These are phyloP conservation scores for Ophidiomyces ophidiicola DNA, from an alignment of 2,329 filamentous ascomycete species.

Conservation along the genomic window DNA sequence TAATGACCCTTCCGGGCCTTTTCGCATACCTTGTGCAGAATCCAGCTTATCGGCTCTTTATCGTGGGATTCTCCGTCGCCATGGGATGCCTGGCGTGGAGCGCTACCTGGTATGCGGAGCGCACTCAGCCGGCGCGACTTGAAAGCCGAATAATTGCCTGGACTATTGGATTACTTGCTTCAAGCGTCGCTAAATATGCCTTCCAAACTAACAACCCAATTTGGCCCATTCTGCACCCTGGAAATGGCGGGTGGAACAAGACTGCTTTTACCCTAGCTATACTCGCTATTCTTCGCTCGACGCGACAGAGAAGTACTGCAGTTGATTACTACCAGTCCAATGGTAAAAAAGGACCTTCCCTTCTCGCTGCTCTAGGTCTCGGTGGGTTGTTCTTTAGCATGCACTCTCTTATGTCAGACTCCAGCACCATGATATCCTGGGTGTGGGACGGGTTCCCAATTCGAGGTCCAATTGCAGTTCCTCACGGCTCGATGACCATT, in stretches of 20 bases:
- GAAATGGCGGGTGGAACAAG: slow-evolving; percentile 87
- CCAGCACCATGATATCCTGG: slow-evolving; percentile 98
- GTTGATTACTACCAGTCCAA: slow-evolving; percentile 40
- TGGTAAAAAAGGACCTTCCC: slow-evolving; percentile 52
- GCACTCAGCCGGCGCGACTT: slow-evolving; percentile 58
- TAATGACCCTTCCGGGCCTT: slow-evolving; percentile 67
- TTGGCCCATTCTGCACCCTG: slow-evolving; percentile 84
- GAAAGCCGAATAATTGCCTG: slow-evolving; percentile 74
- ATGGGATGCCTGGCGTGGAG: slow-evolving; percentile 76
- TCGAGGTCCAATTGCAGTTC: slow-evolving; percentile 71
- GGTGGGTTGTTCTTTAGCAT: slow-evolving; percentile 77
- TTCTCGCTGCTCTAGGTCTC: slow-evolving; percentile 64
- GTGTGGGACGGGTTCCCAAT: slow-evolving; percentile 95
- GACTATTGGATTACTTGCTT: slow-evolving; percentile 68
- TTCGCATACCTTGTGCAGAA: slow-evolving; percentile 63
- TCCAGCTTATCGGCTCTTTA: slow-evolving; percentile 64
- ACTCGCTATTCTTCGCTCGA: slow-evolving; percentile 63
- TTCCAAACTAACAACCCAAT: slow-evolving; percentile 92
- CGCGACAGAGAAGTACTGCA: slow-evolving; percentile 47
- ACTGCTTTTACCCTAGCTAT: slow-evolving; percentile 64
- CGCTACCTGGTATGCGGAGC: slow-evolving; percentile 67
- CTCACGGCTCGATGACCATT: slow-evolving; percentile 81
- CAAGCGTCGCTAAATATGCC: slow-evolving; percentile 80
- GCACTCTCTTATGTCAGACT: slow-evolving; percentile 88
- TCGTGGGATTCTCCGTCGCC: slow-evolving; percentile 66